These are phyloP conservation scores for Hymenoscyphus repandus DNA, from an alignment of 2,329 filamentous ascomycete species.

Conservation along the genomic window DNA sequence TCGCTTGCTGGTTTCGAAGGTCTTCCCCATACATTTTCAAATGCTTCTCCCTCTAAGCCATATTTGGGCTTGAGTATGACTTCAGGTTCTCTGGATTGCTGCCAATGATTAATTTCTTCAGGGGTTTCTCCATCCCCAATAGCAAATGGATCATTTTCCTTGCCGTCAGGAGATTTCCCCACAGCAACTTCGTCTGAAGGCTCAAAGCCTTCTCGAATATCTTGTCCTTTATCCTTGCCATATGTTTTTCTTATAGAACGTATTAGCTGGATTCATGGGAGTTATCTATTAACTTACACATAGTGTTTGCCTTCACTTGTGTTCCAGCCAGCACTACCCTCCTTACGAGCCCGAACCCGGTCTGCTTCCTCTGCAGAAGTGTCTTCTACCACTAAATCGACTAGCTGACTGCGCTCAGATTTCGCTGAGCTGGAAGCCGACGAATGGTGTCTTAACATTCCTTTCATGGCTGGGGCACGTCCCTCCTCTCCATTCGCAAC, in stretches of 20 bases:
- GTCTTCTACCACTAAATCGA: slow-evolving; percentile 64
- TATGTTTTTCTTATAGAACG: slow-evolving; percentile 39
- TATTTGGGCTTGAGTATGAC: slow-evolving; percentile 31
- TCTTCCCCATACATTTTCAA: slow-evolving; percentile 34
- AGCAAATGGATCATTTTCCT: slow-evolving; percentile 34
- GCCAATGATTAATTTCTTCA: slow-evolving; percentile 40
- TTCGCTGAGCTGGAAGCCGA: slow-evolving; percentile 42
- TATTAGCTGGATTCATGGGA: slow-evolving; percentile 3
- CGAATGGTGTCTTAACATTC: slow-evolving; percentile 42
- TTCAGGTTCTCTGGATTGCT: slow-evolving; percentile 25
- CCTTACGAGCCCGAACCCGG: slow-evolving; percentile 55
- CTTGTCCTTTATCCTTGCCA: slow-evolving; percentile 41
- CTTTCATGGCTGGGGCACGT: slow-evolving; percentile 29
- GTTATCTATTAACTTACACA: slow-evolving; percentile 36
- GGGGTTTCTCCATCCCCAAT: slow-evolving; percentile 31
- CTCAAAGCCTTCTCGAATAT: slow-evolving; percentile 50
- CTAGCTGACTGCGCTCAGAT: slow-evolving; percentile 56
- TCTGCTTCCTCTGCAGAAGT: slow-evolving; percentile 56
- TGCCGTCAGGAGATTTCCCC: slow-evolving; percentile 31
- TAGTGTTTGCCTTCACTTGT: slow-evolving; percentile 49
- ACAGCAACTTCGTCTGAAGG: slow-evolving; percentile 39
- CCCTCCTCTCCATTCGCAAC: slow-evolving; percentile 26
- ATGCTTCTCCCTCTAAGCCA: slow-evolving; percentile 30
- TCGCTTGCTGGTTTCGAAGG: slow-evolving; percentile 24
- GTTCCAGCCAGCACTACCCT: slow-evolving; percentile 57